phyloP scores from a whole-genome alignment of 495 filamentous ascomycete species.

The Penicillium canariense region DNA sequence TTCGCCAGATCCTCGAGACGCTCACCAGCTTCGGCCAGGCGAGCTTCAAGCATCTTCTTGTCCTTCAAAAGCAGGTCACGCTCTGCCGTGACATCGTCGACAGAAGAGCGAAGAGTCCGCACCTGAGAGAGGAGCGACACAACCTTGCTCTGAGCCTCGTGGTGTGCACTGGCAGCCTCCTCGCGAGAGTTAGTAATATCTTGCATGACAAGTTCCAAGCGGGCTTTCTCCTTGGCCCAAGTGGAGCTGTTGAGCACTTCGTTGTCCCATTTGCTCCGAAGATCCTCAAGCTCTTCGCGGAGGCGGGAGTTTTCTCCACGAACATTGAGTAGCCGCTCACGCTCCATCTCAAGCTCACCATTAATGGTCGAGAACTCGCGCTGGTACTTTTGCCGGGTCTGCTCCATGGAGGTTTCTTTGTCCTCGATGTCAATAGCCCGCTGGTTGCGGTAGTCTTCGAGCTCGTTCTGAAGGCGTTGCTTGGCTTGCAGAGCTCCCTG shows the following conservation, averaged over 20 bases:
- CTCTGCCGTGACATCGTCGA: constrained; percentile 85
- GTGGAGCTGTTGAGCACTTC: constrained; percentile 97
- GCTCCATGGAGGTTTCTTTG: constrained; percentile 93
- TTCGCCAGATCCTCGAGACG: constrained; percentile 88
- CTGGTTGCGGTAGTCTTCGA: constrained; percentile 95
- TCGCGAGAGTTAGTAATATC: constrained; percentile 88
- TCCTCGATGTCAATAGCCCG: constrained; percentile 95
- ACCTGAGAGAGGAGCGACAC: constrained; percentile 91
- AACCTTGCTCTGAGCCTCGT: constrained; percentile 89
- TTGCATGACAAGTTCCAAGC: constrained; percentile 85
- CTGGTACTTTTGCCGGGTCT: constrained; percentile 97
- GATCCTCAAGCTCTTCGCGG: constrained; percentile 90
- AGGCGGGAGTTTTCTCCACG: constrained; percentile 70
- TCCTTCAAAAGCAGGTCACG: constrained; percentile 82
- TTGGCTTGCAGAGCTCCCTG: constrained; percentile 84
- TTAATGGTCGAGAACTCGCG: constrained; percentile 84
- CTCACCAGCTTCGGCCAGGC: constrained; percentile 84
- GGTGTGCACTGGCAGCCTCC: constrained; percentile 89
- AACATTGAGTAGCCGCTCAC: constrained; percentile 74
- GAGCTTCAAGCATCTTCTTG: constrained; percentile 83
- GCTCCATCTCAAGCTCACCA: constrained; percentile 87
- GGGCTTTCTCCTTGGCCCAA: constrained; percentile 96
- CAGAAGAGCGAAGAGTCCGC: constrained; percentile 72
- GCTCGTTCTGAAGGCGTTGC: constrained; percentile 93
- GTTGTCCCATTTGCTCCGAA: constrained; percentile 96